phyloP scores from a whole-genome alignment of 2,329 filamentous ascomycete species.

The Parastagonospora avenae region DNA sequence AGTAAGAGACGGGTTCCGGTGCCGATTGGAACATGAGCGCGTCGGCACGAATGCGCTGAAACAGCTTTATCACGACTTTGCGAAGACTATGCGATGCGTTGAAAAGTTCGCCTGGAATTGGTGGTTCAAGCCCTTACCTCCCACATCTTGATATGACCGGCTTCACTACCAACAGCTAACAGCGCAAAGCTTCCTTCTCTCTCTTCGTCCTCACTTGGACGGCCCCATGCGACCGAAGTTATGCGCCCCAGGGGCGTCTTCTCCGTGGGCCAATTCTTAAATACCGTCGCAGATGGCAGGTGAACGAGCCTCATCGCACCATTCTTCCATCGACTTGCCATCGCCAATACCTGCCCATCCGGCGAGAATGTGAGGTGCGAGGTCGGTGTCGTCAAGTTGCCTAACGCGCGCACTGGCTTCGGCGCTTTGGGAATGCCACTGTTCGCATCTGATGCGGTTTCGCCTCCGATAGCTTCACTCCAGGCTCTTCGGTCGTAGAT shows the following conservation, averaged over 20 bases:
- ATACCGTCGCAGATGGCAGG: constrained; percentile 89
- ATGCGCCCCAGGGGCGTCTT: constrained; percentile 87
- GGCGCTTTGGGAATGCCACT: constrained; percentile 67
- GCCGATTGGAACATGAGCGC: too few species aligned
- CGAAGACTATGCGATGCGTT: not conserved
- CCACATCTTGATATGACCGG: constrained; percentile 87
- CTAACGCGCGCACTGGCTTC: constrained; percentile 73
- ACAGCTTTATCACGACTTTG: not conserved
- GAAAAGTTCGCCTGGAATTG: not conserved
- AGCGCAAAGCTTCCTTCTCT: constrained; percentile 64
- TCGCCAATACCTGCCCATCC: constrained; percentile 86
- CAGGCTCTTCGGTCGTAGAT: constrained; percentile 83
- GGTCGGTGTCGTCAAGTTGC: constrained; percentile 86
- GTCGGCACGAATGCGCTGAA: too few species aligned
- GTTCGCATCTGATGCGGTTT: constrained; percentile 33
- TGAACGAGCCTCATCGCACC: constrained; percentile 88
- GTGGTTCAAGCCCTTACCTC: constrained; percentile 57
- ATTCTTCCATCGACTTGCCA: constrained; percentile 85
- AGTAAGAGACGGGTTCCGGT: too few species aligned
- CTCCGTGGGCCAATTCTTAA: constrained; percentile 94
- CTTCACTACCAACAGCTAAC: constrained; percentile 86
- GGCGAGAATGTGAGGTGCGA: constrained; percentile 81
- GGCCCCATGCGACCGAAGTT: constrained; percentile 59
- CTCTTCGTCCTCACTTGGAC: constrained; percentile 55
- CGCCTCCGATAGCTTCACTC: constrained; percentile 42